Percentiles rank a stretch among this genome's conserved stretches.
Evolutionary conservation across 2,329 filamentous ascomycete species (phyloP).

Genomic region (Penicillium vulpinum): DNA sequence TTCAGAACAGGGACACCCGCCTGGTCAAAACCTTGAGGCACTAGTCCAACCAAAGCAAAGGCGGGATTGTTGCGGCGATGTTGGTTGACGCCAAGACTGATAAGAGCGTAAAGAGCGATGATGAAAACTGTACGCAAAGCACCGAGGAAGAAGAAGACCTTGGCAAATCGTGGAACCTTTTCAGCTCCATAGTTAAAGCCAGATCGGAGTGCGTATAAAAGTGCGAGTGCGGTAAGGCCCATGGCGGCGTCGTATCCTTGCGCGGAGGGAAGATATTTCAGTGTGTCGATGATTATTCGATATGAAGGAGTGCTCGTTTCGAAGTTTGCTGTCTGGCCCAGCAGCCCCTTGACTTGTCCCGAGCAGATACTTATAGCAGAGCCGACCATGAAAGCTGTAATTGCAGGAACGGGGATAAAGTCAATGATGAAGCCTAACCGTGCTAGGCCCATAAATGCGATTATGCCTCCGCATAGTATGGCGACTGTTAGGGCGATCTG

Average conservation of each 20-base stretch:
- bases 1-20: slow-evolving; percentile 70
- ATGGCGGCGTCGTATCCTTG: slow-evolving; percentile 72
- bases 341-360: slow-evolving; percentile 6
- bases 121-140: slow-evolving; percentile 86
- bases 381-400: slow-evolving; percentile 13
- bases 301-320: slow-evolving; percentile 76
- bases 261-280: slow-evolving; percentile 66
- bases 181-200: slow-evolving; percentile 64
- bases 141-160: slow-evolving; percentile 78
- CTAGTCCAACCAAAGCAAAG: slow-evolving; percentile 71
- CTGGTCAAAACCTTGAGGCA: slow-evolving; percentile 81
- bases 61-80: slow-evolving; percentile 60
- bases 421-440: slow-evolving; percentile 59
- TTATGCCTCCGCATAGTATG: slow-evolving; percentile 71
- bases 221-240: slow-evolving; percentile 72
- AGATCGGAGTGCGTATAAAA: slow-evolving; percentile 72
- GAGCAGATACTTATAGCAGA: slow-evolving; percentile 8
- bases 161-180: slow-evolving; percentile 65
- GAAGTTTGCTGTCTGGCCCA: slow-evolving; percentile 60
- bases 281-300: slow-evolving; percentile 72
- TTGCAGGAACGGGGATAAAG: slow-evolving; percentile 11
- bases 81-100: slow-evolving; percentile 80
- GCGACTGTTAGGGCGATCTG: slow-evolving; percentile 74
- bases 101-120: slow-evolving; percentile 84
- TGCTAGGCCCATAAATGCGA: slow-evolving; percentile 72